These are phyloP conservation scores for Halenospora varia DNA, from an alignment of 495 filamentous ascomycete species.

Conservation along the genomic window DNA sequence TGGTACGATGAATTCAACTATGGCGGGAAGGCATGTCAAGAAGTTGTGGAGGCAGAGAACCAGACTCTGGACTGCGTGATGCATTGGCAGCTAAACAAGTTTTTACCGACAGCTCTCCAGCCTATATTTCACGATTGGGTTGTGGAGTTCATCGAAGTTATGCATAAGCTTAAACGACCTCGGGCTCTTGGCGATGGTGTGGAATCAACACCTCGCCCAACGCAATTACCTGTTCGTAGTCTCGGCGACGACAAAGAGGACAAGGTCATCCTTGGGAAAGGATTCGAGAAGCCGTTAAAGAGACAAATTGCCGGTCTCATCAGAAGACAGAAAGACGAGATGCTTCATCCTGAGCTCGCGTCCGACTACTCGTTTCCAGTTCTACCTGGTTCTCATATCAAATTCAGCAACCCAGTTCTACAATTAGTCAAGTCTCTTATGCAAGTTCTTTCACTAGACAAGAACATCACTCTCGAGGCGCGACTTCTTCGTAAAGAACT, in stretches of 20 bases:
- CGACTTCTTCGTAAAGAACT: constrained; percentile 84
- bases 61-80: constrained; percentile 91
- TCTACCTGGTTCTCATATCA: constrained; percentile 72
- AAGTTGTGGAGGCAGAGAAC: constrained; percentile 76
- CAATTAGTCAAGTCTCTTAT: constrained; percentile 89
- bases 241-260: constrained; percentile 54
- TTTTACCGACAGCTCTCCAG: constrained; percentile 77
- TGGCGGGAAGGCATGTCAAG: constrained; percentile 84
- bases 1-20: constrained; percentile 99
- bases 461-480: constrained; percentile 79
- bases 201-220: constrained; percentile 64
- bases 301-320: constrained; percentile 79
- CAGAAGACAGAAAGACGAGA: constrained; percentile 77
- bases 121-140: constrained; percentile 87
- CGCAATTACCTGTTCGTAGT: constrained; percentile 66
- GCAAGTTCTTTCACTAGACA: constrained; percentile 86
- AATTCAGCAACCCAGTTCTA: constrained; percentile 69
- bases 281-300: constrained; percentile 84
- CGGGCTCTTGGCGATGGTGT: constrained; percentile 39
- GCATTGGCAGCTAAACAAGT: constrained; percentile 95
- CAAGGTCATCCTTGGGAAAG: constrained; percentile 62
- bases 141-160: constrained; percentile 90
- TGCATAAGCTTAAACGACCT: constrained; percentile 80
- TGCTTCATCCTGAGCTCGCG: constrained; percentile 84
- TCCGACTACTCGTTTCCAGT: constrained; percentile 84